phyloP scores from a whole-genome alignment of 2,329 filamentous ascomycete genomes.

The Epichloe aotearoae region DNA sequence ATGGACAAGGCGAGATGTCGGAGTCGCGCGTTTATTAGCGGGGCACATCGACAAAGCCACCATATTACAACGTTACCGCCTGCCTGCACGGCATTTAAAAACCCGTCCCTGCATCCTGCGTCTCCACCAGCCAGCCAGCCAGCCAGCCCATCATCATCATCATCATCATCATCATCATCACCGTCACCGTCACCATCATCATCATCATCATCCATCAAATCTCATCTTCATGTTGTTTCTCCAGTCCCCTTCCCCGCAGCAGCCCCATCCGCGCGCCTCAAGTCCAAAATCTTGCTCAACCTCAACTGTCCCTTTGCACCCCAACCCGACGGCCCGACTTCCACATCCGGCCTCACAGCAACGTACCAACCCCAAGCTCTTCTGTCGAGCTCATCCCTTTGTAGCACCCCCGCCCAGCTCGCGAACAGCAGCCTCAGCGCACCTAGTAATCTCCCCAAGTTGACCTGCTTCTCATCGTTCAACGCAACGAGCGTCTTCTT shows the following conservation, averaged over 20 bases:
- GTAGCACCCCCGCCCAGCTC: slow-evolving; percentile 59
- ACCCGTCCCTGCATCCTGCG: background rate
- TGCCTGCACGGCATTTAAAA: background rate
- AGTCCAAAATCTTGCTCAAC: too few relatives aligned
- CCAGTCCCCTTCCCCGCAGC: too few relatives aligned
- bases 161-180: background rate
- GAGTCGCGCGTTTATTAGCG: background rate
- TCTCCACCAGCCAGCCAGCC: background rate
- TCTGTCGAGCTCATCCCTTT: slow-evolving; percentile 19
- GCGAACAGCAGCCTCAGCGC: slow-evolving; percentile 58
- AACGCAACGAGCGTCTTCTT: slow-evolving; percentile 39
- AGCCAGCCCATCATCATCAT: too few relatives aligned
- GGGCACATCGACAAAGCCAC: background rate
- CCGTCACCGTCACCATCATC: too few relatives aligned
- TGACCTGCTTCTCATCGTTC: slow-evolving; percentile 51
- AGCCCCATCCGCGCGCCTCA: too few relatives aligned
- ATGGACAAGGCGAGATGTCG: background rate
- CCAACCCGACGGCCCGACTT: too few relatives aligned
- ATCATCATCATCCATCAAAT: too few relatives aligned
- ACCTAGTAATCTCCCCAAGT: slow-evolving; percentile 55
- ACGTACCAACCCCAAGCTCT: too few relatives aligned
- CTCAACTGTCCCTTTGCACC: too few relatives aligned
- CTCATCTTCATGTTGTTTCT: too few relatives aligned
- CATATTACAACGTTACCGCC: background rate
- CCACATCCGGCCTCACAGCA: too few relatives aligned